phyloP scores from a whole-genome alignment of 116 monocot genomes.

The Posidonia oceanica region DNA sequence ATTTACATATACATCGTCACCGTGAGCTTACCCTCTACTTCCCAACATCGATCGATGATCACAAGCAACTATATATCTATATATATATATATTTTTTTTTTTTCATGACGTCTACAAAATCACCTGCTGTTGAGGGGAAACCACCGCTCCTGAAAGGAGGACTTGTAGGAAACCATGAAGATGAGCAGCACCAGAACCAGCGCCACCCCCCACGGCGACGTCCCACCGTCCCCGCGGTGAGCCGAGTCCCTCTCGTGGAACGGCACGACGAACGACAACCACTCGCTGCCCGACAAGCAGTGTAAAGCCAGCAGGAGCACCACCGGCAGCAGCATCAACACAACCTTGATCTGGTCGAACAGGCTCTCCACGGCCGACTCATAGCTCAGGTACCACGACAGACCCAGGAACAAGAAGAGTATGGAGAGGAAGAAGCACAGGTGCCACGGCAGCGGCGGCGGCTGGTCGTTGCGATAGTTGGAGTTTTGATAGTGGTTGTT shows the following conservation, averaged over 20 bases:
- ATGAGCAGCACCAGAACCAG: conserved; percentile 39
- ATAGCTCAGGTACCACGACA: conserved; percentile 63
- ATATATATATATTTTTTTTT: too few species aligned
- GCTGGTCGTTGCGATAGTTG: background rate
- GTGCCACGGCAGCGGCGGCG: conserved; percentile 41
- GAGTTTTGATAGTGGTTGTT: background rate
- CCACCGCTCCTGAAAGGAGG: conserved; percentile 38
- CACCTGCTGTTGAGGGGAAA: conserved; percentile 28
- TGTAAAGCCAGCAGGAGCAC: conserved; percentile 45
- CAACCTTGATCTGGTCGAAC: conserved; percentile 36
- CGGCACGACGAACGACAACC: conserved; percentile 14
- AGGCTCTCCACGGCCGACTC: conserved; percentile 48
- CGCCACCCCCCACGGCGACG: conserved; percentile 59
- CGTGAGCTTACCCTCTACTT: too few species aligned
- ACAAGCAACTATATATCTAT: background rate
- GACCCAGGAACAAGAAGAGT: conserved; percentile 30
- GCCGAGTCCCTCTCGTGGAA: conserved; percentile 26
- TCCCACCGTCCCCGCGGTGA: conserved; percentile 20
- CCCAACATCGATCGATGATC: too few species aligned
- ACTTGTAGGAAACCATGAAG: conserved; percentile 57
- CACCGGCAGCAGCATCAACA: conserved; percentile 42
- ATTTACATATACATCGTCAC: too few species aligned
- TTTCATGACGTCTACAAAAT: background rate
- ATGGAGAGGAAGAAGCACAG: conserved; percentile 52
- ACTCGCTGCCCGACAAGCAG: conserved; percentile 19